Conservation (phyloP, 805 yeast genomes). For the Wickerhamomyces strasburgensis region DNA sequence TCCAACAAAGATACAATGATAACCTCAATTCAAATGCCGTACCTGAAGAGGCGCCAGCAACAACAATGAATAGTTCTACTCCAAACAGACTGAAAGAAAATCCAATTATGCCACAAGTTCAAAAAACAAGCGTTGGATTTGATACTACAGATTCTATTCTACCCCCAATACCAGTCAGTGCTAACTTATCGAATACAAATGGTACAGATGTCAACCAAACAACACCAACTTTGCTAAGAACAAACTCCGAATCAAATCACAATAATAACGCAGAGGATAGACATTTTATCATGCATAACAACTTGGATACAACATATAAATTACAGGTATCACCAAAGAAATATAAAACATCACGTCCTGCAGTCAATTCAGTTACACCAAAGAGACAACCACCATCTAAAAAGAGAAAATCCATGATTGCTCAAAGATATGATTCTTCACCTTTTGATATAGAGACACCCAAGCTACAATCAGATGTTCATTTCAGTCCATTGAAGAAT, state of each 20-base stretch:
- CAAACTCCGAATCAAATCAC: constrained; percentile 10
- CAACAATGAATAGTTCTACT: constrained; percentile 1
- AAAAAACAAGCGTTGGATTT: constrained; percentile 16
- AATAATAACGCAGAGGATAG: constrained; percentile 13
- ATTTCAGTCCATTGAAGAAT: constrained; percentile 20
- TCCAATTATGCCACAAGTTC: constrained; percentile 25
- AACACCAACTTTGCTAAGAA: constrained; percentile 21
- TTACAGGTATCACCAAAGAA: constrained; percentile 23
- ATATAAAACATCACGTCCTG: constrained; percentile 11
- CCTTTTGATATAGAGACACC: constrained; percentile 27
- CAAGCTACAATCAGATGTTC: constrained; percentile 22
- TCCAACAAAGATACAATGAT: constrained; percentile 14
- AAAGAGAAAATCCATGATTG: constrained; percentile 24
- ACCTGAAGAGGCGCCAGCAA: constrained; percentile 1
- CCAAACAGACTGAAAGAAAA: constrained; percentile 10
- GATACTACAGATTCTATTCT: constrained; percentile 26
- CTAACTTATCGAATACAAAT: constrained; percentile 21
- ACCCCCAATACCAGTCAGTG: constrained; percentile 22
- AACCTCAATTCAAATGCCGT: too few species aligned
- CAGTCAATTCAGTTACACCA: constrained; percentile 22
- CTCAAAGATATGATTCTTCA: constrained; percentile 24
- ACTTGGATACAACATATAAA: constrained; percentile 21
- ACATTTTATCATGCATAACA: constrained; percentile 20
- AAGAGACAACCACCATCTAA: constrained; percentile 13
- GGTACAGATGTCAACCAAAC: constrained; percentile 25